These are phyloP conservation scores for Amanita muscaria DNA, from an alignment of 768 basidiomycete species.

Conservation along the genomic window DNA sequence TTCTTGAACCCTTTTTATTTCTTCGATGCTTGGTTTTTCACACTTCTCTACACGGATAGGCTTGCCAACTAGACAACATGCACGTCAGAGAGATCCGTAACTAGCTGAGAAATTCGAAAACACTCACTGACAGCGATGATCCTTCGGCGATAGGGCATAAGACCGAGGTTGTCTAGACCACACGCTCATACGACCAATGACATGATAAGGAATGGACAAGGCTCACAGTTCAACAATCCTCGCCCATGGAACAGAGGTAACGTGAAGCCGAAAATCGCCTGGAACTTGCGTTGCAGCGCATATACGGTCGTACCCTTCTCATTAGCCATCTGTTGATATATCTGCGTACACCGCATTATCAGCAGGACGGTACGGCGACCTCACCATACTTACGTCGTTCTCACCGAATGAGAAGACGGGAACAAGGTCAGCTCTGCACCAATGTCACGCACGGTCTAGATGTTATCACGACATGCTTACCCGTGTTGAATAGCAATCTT, in stretches of 20 bases:
- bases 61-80: slow-evolving; percentile 58
- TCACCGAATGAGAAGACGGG: slow-evolving; percentile 99
- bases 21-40: slow-evolving; percentile 76
- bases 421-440: slow-evolving; percentile 78
- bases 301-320: slow-evolving; percentile 86
- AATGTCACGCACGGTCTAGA: not conserved
- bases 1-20: slow-evolving; percentile 70
- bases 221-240: slow-evolving; percentile 86
- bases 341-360: slow-evolving; percentile 37
- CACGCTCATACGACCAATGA: not conserved
- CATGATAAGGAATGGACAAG: not conserved
- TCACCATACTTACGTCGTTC: slow-evolving; percentile 70
- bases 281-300: slow-evolving; percentile 83
- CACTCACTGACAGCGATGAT: slow-evolving; percentile 95
- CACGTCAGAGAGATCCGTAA: not conserved
- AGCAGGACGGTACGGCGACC: not conserved
- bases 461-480: slow-evolving; percentile 31
- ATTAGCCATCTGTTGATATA: slow-evolving; percentile 95
- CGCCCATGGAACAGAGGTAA: slow-evolving; percentile 96
- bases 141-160: slow-evolving; percentile 91
- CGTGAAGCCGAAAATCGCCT: slow-evolving; percentile 90
- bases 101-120: not conserved
- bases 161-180: slow-evolving; percentile 75
- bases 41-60: slow-evolving; percentile 75
- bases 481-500: slow-evolving; percentile 88